phyloP scores from a whole-genome alignment of 169 alveolate species.

The Cryptosporidium baileyi region DNA sequence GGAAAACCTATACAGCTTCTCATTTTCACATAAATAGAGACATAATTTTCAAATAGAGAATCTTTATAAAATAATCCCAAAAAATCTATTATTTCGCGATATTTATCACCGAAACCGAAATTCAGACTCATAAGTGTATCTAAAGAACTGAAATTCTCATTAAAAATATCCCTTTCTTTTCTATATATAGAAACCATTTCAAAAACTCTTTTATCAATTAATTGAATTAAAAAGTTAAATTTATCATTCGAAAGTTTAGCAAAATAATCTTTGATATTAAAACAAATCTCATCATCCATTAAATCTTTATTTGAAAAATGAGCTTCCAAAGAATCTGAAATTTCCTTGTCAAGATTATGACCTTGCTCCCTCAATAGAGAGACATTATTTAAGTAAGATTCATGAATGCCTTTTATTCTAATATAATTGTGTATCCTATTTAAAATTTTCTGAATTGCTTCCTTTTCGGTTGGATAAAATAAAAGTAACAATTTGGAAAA shows the following conservation, averaged over 20 bases:
- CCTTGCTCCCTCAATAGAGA: too few relatives aligned
- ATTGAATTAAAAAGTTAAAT: neutral
- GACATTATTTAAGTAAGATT: neutral
- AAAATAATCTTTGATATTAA: neutral
- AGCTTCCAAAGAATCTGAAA: neutral
- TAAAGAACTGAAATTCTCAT: neutral
- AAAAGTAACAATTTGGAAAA: neutral
- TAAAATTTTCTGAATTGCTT: neutral
- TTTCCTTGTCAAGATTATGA: neutral
- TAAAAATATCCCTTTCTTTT: neutral
- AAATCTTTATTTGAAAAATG: neutral
- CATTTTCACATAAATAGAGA: neutral
- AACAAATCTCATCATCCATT: neutral
- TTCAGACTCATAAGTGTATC: neutral
- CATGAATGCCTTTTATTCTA: neutral
- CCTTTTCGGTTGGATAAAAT: neutral
- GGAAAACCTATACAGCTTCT: conserved; percentile 11
- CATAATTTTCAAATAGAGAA: neutral
- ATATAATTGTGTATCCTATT: neutral
- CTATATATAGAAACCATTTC: neutral
- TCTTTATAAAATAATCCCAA: neutral
- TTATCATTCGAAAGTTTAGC: neutral
- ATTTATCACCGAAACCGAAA: too few relatives aligned
- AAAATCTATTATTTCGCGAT: too few relatives aligned
- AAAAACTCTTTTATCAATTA: neutral